Conservation (phyloP, 2,329 filamentous ascomycete species). For the Epicoccum sorghinum region DNA sequence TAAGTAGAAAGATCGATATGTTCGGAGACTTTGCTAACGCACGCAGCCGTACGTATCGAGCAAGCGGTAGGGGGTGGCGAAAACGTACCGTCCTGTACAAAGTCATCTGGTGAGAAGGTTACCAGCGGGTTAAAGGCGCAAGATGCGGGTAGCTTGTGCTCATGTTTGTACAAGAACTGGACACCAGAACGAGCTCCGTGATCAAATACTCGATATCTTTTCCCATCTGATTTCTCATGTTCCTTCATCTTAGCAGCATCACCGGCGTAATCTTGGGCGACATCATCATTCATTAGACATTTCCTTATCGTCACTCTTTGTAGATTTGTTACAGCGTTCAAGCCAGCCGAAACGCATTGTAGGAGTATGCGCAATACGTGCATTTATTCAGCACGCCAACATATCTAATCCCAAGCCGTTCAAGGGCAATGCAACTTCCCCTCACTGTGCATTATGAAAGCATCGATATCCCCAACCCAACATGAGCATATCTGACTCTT, state of each 20-base stretch:
- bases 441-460: no score
- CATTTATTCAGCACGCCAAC: background rate
- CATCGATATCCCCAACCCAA: no score
- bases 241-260: conserved; percentile 2
- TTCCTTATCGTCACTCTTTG: background rate
- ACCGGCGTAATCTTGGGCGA: conserved; percentile 2
- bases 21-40: no score
- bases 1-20: conserved; percentile 18
- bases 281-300: conserved; percentile 1
- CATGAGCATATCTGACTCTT: no score
- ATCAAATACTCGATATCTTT: background rate
- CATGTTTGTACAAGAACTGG: conserved; percentile 56
- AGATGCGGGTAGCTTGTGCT: conserved; percentile 47
- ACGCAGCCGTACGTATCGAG: conserved; percentile 58
- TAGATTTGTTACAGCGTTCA: conserved; percentile 11
- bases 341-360: conserved; percentile 7
- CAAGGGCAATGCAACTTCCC: background rate
- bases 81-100: conserved; percentile 62
- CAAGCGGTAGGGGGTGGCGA: conserved; percentile 58
- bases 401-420: background rate
- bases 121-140: conserved; percentile 43
- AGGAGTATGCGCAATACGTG: background rate
- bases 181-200: conserved; percentile 19
- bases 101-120: conserved; percentile 46
- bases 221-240: background rate